These are phyloP conservation scores for Termitomyces sp. DNA, from an alignment of 768 basidiomycete species.

Conservation along the genomic window DNA sequence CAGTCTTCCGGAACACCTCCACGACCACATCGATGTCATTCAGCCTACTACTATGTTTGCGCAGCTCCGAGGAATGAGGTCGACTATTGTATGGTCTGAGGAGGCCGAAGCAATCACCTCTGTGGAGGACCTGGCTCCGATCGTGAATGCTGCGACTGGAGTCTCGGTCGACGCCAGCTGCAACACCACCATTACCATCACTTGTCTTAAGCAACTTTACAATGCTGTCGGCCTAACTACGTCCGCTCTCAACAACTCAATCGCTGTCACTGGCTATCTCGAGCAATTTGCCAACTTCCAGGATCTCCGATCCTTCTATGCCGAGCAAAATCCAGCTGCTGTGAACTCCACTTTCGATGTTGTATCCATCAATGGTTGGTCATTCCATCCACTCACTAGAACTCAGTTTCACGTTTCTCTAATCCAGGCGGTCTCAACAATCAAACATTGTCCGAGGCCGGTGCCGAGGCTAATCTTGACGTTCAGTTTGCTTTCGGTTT, in stretches of 20 bases:
- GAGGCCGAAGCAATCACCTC: slow-evolving; percentile 14
- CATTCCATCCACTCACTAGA: background rate
- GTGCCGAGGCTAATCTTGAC: slow-evolving; percentile 62
- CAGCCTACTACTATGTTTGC: slow-evolving; percentile 72
- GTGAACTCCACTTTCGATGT: slow-evolving; percentile 47
- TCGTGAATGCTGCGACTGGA: background rate
- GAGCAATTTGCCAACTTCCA: slow-evolving; percentile 48
- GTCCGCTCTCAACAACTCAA: slow-evolving; percentile 38
- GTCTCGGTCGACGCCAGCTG: slow-evolving; percentile 42
- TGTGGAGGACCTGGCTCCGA: slow-evolving; percentile 5
- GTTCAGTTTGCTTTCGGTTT: slow-evolving; percentile 62
- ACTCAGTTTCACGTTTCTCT: background rate
- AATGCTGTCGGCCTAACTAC: slow-evolving; percentile 46
- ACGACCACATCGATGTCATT: slow-evolving; percentile 60
- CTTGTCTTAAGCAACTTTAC: slow-evolving; percentile 54
- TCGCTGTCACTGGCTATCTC: slow-evolving; percentile 53
- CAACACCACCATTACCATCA: slow-evolving; percentile 46
- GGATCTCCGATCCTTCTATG: slow-evolving; percentile 50
- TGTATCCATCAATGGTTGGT: slow-evolving; percentile 50
- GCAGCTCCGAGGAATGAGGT: slow-evolving; percentile 14
- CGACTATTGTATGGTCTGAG: slow-evolving; percentile 19
- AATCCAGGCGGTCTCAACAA: slow-evolving; percentile 52
- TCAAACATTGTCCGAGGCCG: slow-evolving; percentile 48
- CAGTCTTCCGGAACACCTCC: slow-evolving; percentile 56
- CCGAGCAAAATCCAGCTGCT: slow-evolving; percentile 42